Conservation (phyloP, 2,329 filamentous ascomycete genomes). For the Paecilomyces sp. region DNA sequence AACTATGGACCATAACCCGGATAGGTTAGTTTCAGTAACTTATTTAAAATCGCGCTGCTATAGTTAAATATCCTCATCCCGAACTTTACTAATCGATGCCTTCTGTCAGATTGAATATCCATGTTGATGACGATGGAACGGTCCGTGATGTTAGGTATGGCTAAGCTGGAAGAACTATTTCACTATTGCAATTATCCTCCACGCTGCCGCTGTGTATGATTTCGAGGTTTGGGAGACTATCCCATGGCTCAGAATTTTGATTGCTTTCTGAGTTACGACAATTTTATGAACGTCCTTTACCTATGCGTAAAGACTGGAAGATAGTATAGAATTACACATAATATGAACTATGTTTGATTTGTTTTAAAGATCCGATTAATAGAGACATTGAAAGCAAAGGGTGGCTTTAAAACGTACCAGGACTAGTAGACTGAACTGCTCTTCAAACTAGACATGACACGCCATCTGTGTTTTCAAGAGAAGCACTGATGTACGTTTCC, state of each 20-base stretch:
- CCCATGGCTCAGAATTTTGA: neutral
- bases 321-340: neutral
- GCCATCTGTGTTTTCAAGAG: neutral
- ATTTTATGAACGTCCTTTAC: neutral
- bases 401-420: neutral
- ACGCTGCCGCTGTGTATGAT: neutral
- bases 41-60: neutral
- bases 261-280: neutral
- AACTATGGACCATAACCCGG: constrained; percentile 35
- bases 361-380: neutral
- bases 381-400: neutral
- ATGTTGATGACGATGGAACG: constrained; percentile 36
- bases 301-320: neutral
- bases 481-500: neutral
- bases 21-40: constrained; percentile 25
- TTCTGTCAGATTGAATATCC: constrained; percentile 34
- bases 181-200: too few species aligned
- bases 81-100: neutral
- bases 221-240: neutral
- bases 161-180: constrained; percentile 9
- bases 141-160: constrained; percentile 38
- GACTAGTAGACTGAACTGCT: neutral
- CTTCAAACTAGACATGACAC: neutral
- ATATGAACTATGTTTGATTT: neutral
- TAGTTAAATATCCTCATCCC: neutral